Conservation (phyloP, 2,329 filamentous ascomycete species). For the Penicillium hordei region DNA sequence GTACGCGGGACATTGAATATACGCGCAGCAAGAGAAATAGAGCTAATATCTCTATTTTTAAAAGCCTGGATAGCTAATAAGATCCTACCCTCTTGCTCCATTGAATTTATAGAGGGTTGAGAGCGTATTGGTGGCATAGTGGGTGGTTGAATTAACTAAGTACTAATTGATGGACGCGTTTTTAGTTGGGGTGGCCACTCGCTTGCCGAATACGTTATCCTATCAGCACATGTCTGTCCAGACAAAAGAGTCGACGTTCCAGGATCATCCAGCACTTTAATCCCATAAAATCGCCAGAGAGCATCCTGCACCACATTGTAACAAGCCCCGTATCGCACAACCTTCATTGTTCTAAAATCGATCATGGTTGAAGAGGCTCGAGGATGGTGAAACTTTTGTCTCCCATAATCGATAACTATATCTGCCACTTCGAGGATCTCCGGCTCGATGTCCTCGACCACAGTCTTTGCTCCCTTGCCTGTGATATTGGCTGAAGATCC, state of each 20-base stretch:
- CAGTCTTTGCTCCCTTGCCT: constrained; percentile 29
- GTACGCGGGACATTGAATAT: too few relatives aligned
- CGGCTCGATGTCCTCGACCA: constrained; percentile 31
- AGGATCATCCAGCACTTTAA: constrained; percentile 23
- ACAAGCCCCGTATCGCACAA: constrained; percentile 32
- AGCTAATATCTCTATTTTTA: too few relatives aligned
- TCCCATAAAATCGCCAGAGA: constrained; percentile 21
- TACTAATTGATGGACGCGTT: too few relatives aligned
- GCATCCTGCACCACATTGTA: constrained; percentile 32
- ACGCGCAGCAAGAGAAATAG: too few relatives aligned
- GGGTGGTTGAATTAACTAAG: too few relatives aligned
- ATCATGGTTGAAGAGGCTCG: constrained; percentile 32
- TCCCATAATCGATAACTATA: constrained; percentile 35
- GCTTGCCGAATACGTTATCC: too few relatives aligned
- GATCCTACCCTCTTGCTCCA: too few relatives aligned
- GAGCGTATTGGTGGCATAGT: too few relatives aligned
- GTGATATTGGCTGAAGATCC: constrained; percentile 36
- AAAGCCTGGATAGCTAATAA: too few relatives aligned
- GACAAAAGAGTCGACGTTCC: constrained; percentile 13
- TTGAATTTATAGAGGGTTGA: too few relatives aligned
- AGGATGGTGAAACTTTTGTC: constrained; percentile 26
- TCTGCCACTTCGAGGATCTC: constrained; percentile 31
- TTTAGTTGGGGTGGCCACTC: too few relatives aligned
- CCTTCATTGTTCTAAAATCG: constrained; percentile 24
- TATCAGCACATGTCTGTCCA: background rate